Percentiles rank a stretch among this genome's conserved stretches.
Conservation (phyloP, 371 early-diverging fungal genomes). For the Mucor lusitanicus region DNA sequence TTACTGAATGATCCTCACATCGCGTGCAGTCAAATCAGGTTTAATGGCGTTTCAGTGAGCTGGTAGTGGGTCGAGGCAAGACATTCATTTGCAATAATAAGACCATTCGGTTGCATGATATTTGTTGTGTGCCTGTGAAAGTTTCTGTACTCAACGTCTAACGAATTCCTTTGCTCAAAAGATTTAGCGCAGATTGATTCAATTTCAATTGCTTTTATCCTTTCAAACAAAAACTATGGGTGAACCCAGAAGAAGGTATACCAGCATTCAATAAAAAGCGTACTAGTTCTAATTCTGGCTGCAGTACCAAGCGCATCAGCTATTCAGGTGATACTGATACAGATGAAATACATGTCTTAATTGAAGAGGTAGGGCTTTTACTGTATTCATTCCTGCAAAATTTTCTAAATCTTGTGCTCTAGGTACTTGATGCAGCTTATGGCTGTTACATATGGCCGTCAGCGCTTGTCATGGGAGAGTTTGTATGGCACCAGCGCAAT, state of each 20-base stretch:
- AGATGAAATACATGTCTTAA: neutral
- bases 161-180: too few species aligned
- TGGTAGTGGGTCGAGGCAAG: too few species aligned
- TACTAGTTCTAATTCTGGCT: neutral
- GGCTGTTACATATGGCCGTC: slow-evolving; percentile 65
- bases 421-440: slow-evolving; percentile 56
- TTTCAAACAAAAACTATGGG: neutral
- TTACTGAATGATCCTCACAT: too few species aligned
- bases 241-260: neutral
- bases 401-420: neutral
- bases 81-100: too few species aligned
- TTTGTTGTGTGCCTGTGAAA: too few species aligned
- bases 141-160: too few species aligned
- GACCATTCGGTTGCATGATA: too few species aligned
- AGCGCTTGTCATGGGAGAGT: slow-evolving; percentile 53
- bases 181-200: too few species aligned
- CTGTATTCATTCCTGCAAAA: neutral
- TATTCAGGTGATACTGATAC: neutral
- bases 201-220: neutral
- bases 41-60: too few species aligned
- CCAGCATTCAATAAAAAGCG: too few species aligned
- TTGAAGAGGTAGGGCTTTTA: neutral
- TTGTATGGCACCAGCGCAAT: slow-evolving; percentile 36
- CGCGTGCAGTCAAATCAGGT: too few species aligned
- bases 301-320: neutral